Evolutionary conservation across 2,329 filamentous ascomycete species (phyloP).

Genomic region (Trematosphaeria pertusa): DNA sequence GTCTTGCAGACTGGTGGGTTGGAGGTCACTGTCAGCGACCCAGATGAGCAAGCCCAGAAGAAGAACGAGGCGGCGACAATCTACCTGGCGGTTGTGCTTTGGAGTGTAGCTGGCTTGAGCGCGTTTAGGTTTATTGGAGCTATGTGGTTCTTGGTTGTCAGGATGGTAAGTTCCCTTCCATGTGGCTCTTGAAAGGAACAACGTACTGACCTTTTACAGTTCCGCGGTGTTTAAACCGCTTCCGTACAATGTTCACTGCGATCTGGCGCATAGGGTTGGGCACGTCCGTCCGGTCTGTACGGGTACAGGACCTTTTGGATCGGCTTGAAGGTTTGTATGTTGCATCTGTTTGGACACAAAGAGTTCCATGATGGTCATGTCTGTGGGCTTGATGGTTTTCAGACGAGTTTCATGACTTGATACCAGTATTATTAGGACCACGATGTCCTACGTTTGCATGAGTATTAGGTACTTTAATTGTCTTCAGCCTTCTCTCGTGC

Average conservation of each 20-base stretch:
- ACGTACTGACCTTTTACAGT: conserved; percentile 49
- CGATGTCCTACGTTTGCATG: conserved; percentile 9
- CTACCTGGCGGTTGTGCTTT: conserved; percentile 86
- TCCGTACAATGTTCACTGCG: not conserved
- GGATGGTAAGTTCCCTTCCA: conserved; percentile 43
- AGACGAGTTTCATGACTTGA: conserved; percentile 22
- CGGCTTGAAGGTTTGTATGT: not conserved
- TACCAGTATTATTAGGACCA: conserved; percentile 20
- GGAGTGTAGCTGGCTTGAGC: conserved; percentile 84
- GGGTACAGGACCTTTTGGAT: not conserved
- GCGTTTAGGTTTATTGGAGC: conserved; percentile 88
- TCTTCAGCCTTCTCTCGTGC: conserved; percentile 2
- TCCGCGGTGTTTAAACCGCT: conserved; percentile 58
- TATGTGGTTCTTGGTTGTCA: conserved; percentile 83
- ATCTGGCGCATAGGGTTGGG: not conserved
- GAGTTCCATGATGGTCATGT: not conserved
- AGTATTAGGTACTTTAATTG: conserved; percentile 12
- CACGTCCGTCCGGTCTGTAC: not conserved
- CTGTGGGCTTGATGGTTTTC: not conserved
- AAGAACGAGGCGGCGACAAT: conserved; percentile 70
- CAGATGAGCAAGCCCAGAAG: conserved; percentile 52
- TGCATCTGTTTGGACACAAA: not conserved
- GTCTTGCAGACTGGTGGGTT: conserved; percentile 87
- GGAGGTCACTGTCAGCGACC: conserved; percentile 56
- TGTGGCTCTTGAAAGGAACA: not conserved